These are phyloP conservation scores for Aspergillus sp. DNA, from an alignment of 2,329 filamentous ascomycete genomes.

Conservation along the genomic window DNA sequence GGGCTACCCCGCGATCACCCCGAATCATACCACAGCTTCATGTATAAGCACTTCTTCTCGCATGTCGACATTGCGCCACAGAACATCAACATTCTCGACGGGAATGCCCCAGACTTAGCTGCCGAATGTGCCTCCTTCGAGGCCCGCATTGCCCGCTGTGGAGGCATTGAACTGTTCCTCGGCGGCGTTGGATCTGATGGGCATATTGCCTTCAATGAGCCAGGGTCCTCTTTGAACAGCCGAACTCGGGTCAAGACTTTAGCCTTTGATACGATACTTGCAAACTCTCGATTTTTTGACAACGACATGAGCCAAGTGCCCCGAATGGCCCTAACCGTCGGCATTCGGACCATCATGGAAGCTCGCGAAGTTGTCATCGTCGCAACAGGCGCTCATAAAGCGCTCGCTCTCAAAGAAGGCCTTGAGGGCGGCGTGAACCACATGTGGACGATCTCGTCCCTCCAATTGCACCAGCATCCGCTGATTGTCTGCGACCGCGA, in stretches of 20 bases:
- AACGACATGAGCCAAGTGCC: conserved; percentile 76
- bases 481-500: conserved; percentile 86
- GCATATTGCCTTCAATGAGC: conserved; percentile 90
- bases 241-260: conserved; percentile 84
- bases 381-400: conserved; percentile 80
- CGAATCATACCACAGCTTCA: conserved; percentile 87
- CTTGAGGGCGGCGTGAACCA: conserved; percentile 84
- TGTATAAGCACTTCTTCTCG: conserved; percentile 92
- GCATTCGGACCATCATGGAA: conserved; percentile 81
- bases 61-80: conserved; percentile 79
- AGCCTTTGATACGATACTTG: conserved; percentile 83
- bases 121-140: conserved; percentile 81
- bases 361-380: conserved; percentile 82
- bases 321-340: conserved; percentile 81
- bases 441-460: conserved; percentile 84
- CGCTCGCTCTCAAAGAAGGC: conserved; percentile 76
- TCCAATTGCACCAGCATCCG: conserved; percentile 80
- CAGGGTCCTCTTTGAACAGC: conserved; percentile 76
- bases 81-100: conserved; percentile 84
- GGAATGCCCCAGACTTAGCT: conserved; percentile 75
- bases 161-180: conserved; percentile 84
- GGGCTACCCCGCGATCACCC: conserved; percentile 80
- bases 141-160: conserved; percentile 71
- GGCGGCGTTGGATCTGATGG: conserved; percentile 85
- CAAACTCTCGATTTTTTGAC: conserved; percentile 83